phyloP scores from a whole-genome alignment of 2,329 filamentous ascomycete species.

The Sordariomycetes sp. region DNA sequence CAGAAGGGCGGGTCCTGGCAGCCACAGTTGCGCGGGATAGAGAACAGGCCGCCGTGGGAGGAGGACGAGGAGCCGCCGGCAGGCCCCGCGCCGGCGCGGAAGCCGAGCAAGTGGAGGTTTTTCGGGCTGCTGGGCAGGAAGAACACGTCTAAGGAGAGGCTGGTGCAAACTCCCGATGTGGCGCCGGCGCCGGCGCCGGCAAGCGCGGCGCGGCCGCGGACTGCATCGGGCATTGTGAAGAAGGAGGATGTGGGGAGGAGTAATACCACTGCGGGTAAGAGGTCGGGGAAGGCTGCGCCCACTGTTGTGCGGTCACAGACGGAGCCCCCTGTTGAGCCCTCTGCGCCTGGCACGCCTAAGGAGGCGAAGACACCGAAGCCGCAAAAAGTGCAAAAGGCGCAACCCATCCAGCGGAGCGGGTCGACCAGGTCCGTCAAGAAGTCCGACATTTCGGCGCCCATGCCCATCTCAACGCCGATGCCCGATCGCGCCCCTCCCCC shows the following conservation, averaged over 20 bases:
- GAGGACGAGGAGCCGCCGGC: neutral
- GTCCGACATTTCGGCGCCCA: slow-evolving; percentile 13
- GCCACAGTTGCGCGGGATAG: neutral
- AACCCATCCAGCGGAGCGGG: slow-evolving; percentile 7
- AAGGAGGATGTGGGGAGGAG: slow-evolving; percentile 16
- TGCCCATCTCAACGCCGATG: slow-evolving; percentile 8
- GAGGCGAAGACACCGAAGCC: slow-evolving; percentile 8
- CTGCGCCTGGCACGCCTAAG: neutral
- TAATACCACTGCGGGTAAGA: slow-evolving; percentile 18
- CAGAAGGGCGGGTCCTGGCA: neutral
- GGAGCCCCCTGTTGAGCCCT: slow-evolving; percentile 13
- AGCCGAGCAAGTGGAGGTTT: slow-evolving; percentile 8
- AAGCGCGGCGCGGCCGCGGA: slow-evolving; percentile 1
- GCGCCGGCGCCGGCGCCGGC: neutral
- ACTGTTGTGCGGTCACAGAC: slow-evolving; percentile 28
- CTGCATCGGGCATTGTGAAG: neutral
- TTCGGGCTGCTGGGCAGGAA: slow-evolving; percentile 6
- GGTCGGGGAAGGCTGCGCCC: slow-evolving; percentile 25
- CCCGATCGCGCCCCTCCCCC: slow-evolving; percentile 4
- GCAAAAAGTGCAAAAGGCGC: neutral
- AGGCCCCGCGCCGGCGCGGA: neutral
- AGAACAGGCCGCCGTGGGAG: neutral
- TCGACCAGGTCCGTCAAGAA: slow-evolving; percentile 10
- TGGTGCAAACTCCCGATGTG: neutral
- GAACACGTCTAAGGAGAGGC: neutral